Percentiles rank a stretch among this genome's conserved stretches.
phyloP scores from a whole-genome alignment of 495 filamentous ascomycete species.

The Physcia stellaris region DNA sequence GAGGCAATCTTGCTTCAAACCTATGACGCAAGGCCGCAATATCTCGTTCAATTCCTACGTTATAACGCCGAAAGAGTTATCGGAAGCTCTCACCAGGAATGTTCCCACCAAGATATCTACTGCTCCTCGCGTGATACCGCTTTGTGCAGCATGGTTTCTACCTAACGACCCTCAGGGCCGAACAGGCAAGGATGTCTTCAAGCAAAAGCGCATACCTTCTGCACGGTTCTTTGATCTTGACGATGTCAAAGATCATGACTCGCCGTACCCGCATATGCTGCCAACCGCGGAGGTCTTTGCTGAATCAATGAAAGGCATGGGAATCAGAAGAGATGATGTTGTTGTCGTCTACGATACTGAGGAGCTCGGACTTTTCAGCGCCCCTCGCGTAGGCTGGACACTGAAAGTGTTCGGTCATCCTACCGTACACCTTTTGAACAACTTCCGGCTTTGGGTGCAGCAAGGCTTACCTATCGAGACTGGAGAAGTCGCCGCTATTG shows the following conservation, averaged over 20 bases:
- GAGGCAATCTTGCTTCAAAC: no score
- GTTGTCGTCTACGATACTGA: constrained; percentile 86
- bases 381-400: constrained; percentile 88
- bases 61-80: constrained; percentile 70
- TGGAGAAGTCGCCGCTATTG: constrained; percentile 52
- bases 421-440: constrained; percentile 84
- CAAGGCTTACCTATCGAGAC: constrained; percentile 67
- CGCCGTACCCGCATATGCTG: constrained; percentile 94
- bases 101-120: constrained; percentile 59
- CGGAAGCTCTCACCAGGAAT: constrained; percentile 64
- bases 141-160: constrained; percentile 92
- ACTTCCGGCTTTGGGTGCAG: constrained; percentile 81
- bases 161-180: constrained; percentile 71
- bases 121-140: constrained; percentile 65
- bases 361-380: constrained; percentile 85
- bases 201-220: constrained; percentile 61
- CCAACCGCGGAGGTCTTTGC: constrained; percentile 69
- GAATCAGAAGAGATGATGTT: constrained; percentile 72
- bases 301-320: constrained; percentile 73
- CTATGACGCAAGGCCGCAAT: neutral
- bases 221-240: constrained; percentile 97
- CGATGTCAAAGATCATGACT: constrained; percentile 70
- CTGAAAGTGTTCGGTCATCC: constrained; percentile 79
- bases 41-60: constrained; percentile 57
- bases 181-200: constrained; percentile 64